A percentile compares a stretch with the other conserved stretches of the same genome.
These are phyloP conservation scores for Coprinopsis marcescibilis DNA, from an alignment of 768 basidiomycete species.

Conservation along the genomic window DNA sequence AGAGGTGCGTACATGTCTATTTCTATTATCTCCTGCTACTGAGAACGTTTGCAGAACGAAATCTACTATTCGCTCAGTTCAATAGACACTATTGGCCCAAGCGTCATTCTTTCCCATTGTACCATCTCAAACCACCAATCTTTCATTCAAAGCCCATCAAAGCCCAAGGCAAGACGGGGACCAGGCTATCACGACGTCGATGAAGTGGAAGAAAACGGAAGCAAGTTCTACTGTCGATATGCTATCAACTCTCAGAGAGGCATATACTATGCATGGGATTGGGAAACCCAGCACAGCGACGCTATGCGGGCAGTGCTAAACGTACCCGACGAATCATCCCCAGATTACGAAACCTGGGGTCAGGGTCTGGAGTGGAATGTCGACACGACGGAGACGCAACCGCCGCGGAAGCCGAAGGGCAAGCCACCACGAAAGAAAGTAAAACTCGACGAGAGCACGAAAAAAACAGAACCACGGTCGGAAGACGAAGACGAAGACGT, in stretches of 20 bases:
- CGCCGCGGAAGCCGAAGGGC: slow-evolving; percentile 6
- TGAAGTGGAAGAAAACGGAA: slow-evolving; percentile 18
- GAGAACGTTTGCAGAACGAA: slow-evolving; percentile 53
- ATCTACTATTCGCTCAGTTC: slow-evolving; percentile 60
- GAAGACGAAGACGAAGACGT: slow-evolving; percentile 16
- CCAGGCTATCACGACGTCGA: slow-evolving; percentile 16
- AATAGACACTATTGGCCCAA: slow-evolving; percentile 43
- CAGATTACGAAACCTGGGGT: slow-evolving; percentile 26
- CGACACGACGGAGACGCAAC: slow-evolving; percentile 14
- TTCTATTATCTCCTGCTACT: neutral
- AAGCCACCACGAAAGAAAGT: slow-evolving; percentile 5
- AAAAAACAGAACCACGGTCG: slow-evolving; percentile 5
- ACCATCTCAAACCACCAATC: slow-evolving; percentile 30
- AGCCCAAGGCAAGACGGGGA: slow-evolving; percentile 8
- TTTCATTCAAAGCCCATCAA: slow-evolving; percentile 16
- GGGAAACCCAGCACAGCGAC: slow-evolving; percentile 41
- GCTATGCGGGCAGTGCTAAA: slow-evolving; percentile 28
- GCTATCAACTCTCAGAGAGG: slow-evolving; percentile 57
- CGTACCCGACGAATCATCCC: slow-evolving; percentile 21
- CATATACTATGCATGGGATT: slow-evolving; percentile 56
- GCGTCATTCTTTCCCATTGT: slow-evolving; percentile 48
- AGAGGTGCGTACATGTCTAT: slow-evolving; percentile 37
- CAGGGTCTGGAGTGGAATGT: slow-evolving; percentile 47
- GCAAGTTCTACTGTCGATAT: slow-evolving; percentile 47
- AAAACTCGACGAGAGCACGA: slow-evolving; percentile 3